Evolutionary conservation across 495 filamentous ascomycete species (phyloP).

Genomic region (Penicillium taxi): DNA sequence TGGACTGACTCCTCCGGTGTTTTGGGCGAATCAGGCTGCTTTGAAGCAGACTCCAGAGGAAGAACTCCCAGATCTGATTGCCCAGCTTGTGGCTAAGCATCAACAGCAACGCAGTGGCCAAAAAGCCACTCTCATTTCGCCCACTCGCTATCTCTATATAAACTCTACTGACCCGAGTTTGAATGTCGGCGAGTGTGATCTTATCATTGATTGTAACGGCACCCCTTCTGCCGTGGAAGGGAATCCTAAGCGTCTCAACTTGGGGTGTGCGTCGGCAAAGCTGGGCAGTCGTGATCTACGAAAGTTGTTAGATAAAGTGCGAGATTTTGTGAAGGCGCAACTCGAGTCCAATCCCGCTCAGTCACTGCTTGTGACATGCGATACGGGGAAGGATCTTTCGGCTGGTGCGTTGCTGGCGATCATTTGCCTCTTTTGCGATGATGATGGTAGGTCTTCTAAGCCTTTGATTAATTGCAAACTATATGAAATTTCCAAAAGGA

Average conservation of each 20-base stretch:
- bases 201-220: constrained; percentile 40
- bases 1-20: constrained; percentile 65
- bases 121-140: constrained; percentile 26
- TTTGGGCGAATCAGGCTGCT: constrained; percentile 58
- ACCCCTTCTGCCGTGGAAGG: constrained; percentile 24
- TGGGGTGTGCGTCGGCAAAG: constrained; percentile 60
- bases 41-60: constrained; percentile 54
- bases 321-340: constrained; percentile 35
- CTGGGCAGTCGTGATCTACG: constrained; percentile 69
- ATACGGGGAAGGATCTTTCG: constrained; percentile 58
- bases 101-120: constrained; percentile 15
- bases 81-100: constrained; percentile 37
- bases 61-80: constrained; percentile 58
- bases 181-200: constrained; percentile 27
- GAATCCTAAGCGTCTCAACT: constrained; percentile 43
- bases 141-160: constrained; percentile 37
- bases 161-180: constrained; percentile 13
- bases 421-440: constrained; percentile 54
- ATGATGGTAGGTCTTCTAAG: constrained; percentile 38
- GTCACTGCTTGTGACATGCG: constrained; percentile 50
- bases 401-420: constrained; percentile 54
- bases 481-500: constrained; percentile 12
- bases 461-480: constrained; percentile 13
- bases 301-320: constrained; percentile 48
- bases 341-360: constrained; percentile 22